phyloP scores from a whole-genome alignment of 2,329 filamentous ascomycete species.

The Cryphonectria nitschkei region DNA sequence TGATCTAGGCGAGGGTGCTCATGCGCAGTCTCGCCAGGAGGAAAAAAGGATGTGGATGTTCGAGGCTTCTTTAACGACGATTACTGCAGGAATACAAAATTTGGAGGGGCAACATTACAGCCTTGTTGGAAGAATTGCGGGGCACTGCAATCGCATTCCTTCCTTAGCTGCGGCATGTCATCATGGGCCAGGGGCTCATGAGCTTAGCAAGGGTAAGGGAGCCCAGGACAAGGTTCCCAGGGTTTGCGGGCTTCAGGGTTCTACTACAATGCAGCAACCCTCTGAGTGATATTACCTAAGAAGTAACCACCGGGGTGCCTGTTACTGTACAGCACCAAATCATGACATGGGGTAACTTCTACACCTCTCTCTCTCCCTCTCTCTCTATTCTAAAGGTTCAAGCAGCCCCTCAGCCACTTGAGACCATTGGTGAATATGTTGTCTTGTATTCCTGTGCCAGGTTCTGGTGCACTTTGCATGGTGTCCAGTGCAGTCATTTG shows the following conservation, averaged over 20 bases:
- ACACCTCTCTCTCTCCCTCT: background rate
- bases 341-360: background rate
- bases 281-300: background rate
- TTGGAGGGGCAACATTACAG: constrained; percentile 21
- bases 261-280: background rate
- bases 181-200: background rate
- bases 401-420: background rate
- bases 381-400: background rate
- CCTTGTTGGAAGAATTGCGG: constrained; percentile 5
- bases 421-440: background rate
- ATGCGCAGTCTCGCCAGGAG: background rate
- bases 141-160: background rate
- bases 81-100: background rate
- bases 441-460: background rate
- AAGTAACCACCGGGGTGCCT: background rate
- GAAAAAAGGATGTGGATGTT: background rate
- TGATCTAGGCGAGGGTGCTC: background rate
- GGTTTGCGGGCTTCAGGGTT: background rate
- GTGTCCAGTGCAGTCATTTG: background rate
- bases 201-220: background rate
- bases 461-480: background rate
- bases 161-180: background rate
- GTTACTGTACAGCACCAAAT: background rate
- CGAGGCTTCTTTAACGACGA: background rate
- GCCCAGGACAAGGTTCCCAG: background rate